These are phyloP conservation scores for Plasmodium cynomolgi DNA, from an alignment of 169 alveolate genomes.

Conservation along the genomic window DNA sequence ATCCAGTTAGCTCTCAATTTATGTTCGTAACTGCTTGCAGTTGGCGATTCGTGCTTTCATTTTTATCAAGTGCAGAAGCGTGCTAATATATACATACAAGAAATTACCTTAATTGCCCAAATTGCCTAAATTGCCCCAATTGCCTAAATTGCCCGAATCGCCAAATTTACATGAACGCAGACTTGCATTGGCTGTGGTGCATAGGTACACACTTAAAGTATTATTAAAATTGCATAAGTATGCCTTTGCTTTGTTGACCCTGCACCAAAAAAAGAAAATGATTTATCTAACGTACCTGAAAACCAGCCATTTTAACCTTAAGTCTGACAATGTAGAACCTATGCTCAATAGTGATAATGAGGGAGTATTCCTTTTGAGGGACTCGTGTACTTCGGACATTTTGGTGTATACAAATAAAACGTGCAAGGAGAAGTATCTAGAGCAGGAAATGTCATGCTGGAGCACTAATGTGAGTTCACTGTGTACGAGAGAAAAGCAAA, in stretches of 20 bases:
- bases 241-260: background rate
- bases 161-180: background rate
- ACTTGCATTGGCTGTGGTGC: background rate
- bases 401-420: background rate
- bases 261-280: conserved; percentile 37
- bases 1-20: background rate
- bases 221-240: background rate
- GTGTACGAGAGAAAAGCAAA: background rate
- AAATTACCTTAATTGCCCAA: background rate
- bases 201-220: background rate
- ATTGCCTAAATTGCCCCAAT: too few species aligned
- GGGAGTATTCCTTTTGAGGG: background rate
- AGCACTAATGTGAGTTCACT: background rate
- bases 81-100: background rate
- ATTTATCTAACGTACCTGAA: conserved; percentile 19
- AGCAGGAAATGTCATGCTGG: background rate
- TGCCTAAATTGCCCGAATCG: background rate
- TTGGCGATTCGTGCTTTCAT: background rate
- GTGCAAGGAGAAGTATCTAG: background rate
- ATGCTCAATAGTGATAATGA: conserved; percentile 2
- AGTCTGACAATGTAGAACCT: conserved; percentile 9
- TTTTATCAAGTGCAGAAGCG: background rate
- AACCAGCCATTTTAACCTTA: conserved; percentile 23
- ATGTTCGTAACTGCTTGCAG: background rate
- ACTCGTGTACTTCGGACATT: background rate